Base-by-base conservation (phyloP, 345 rosid genomes). In the Balakata baccata region DNA sequence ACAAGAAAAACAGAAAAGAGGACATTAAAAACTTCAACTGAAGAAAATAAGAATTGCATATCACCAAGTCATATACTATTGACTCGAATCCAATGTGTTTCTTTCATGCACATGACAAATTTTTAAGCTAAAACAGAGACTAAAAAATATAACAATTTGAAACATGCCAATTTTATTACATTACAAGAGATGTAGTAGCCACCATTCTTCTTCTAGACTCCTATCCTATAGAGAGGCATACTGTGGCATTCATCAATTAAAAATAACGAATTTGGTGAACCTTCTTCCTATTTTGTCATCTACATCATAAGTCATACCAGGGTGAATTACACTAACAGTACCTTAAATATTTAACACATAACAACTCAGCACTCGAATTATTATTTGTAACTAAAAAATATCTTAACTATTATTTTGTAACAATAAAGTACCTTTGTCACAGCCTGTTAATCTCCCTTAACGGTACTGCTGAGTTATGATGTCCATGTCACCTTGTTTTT, bases 1-100 rank as follows among this genome's bases (percentile, higher is more conserved):
- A 77, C 43, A 59, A 29, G 75, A 29, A 56, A 49, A 69, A 7
- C 46, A 61, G 25, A 52, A 62, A 56, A 37, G 73, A 60, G 25
- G 25, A 69, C 13, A 66, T 6, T 11, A 60, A 45, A 43, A 34
- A 59, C 22, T 25, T 49, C 8, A 20, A 16, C 14, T 0, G 13
- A 29, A 67, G 16, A 14, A 25, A n/a, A 46, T 16, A 8, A 68
- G 9, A 53, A 3, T 68, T 20, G 6, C 41, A 9, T 22, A n/a
- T 17, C 63, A 22, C 46, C 29, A 20, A 39, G 11, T 29, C 23
- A 49, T n/a, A 43, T 45, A 18, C 34, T 41, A 45, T 17, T 8
- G 23, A 2, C 16, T 71, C 7, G 50, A 23, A 43, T 14, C 43
- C 46, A 53, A 68, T 51, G 25, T 37, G 12, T 52, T 22, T 46